These are phyloP conservation scores for Dinochytrium kinnereticum DNA, from an alignment of 371 early-diverging fungal genomes.

Conservation along the genomic window DNA sequence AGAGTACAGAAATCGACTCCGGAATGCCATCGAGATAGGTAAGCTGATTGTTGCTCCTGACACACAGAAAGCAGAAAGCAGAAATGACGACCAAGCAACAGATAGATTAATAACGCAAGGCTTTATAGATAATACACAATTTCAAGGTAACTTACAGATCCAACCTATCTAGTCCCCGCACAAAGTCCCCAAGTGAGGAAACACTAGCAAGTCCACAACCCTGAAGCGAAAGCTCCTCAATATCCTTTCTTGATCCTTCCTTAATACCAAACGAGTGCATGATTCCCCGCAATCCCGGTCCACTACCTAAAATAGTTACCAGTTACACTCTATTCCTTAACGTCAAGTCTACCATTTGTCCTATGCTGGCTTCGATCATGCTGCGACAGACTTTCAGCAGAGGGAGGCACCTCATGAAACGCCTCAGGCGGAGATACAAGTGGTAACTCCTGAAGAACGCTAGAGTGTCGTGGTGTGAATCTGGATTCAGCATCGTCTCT, in stretches of 20 bases:
- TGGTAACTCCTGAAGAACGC: background rate
- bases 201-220: background rate
- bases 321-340: too few relatives aligned
- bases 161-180: background rate
- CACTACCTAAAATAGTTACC: too few relatives aligned
- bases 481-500: background rate
- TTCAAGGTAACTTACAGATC: background rate
- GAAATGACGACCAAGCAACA: background rate
- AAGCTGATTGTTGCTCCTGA: background rate
- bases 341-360: background rate
- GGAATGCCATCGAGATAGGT: constrained; percentile 6
- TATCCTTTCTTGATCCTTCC: background rate
- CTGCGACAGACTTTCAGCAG: background rate
- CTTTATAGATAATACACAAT: background rate
- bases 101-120: background rate
- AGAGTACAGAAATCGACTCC: background rate
- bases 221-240: background rate
- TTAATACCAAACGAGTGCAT: background rate
- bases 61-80: background rate
- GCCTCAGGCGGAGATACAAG: background rate
- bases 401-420: background rate
- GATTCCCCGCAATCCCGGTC: background rate
- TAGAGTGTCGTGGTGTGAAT: background rate
- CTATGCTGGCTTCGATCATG: background rate
- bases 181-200: background rate